Conservation (phyloP, 495 filamentous ascomycete species). For the Talaromyces wortmannii region DNA sequence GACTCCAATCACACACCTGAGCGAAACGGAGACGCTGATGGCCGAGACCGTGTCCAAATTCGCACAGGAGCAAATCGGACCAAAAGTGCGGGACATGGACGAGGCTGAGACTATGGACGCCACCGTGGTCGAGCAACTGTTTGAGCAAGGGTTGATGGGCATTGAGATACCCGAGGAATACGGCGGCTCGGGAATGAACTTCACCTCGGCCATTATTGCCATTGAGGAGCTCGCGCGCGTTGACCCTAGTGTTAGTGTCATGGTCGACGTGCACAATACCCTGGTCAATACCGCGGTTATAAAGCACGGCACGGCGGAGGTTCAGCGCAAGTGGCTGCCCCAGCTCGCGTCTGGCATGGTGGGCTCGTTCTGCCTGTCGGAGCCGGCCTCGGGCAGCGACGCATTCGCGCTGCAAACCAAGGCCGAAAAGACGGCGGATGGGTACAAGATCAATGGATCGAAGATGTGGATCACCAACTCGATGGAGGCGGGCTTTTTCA, state of each 20-base stretch:
- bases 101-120: slow-evolving; percentile 94
- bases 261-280: slow-evolving; percentile 97
- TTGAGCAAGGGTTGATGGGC: slow-evolving; percentile 97
- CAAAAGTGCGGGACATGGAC: slow-evolving; percentile 96
- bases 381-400: slow-evolving; percentile 89
- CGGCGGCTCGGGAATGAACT: slow-evolving; percentile 97
- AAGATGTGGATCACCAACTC: slow-evolving; percentile 99
- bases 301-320: slow-evolving; percentile 69
- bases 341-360: slow-evolving; percentile 83
- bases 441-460: slow-evolving; percentile 79
- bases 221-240: slow-evolving; percentile 96
- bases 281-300: slow-evolving; percentile 90
- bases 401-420: slow-evolving; percentile 92
- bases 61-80: slow-evolving; percentile 77
- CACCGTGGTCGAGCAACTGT: slow-evolving; percentile 78
- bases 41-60: slow-evolving; percentile 86
- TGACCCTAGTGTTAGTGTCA: slow-evolving; percentile 88
- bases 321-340: slow-evolving; percentile 82
- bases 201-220: slow-evolving; percentile 88
- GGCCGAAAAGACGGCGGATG: slow-evolving; percentile 67
- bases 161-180: slow-evolving; percentile 97
- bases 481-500: slow-evolving; percentile 89
- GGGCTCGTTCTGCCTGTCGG: slow-evolving; percentile 93
- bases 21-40: slow-evolving; percentile 86
- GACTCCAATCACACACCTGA: slow-evolving; percentile 88